Evolutionary conservation across 2,329 filamentous ascomycete genomes (phyloP), one percentile per base, ranked within the genome.

Genomic region (Clonostachys solani): DNA sequence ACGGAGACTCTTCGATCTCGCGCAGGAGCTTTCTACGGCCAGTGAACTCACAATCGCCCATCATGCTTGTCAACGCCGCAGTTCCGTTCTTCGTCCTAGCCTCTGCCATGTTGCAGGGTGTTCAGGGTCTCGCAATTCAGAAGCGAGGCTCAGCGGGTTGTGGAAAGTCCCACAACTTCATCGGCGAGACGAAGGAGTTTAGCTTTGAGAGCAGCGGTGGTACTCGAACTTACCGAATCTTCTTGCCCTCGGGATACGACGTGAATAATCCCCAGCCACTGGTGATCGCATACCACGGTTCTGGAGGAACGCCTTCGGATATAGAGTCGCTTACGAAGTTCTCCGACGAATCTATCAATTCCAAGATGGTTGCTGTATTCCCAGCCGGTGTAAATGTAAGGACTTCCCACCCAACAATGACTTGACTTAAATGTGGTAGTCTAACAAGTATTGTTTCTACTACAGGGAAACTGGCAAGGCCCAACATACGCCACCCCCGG

Each of bases 271-370:
- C 59, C 1, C 64, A 67, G 48, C 68, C 42, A 0, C 53, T 75
- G 2, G 64, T 78, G 10, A 57, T 78, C 10, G 72, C 69, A 0
- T 77, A 73, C 48, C 74, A 78, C 51, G 74, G 72, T 5, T 61
- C 62, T 0, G 64, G 60, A 42, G 62, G 64, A 33, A 65, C 63
- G 13, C 65, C 70, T 0, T 48, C 57, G 1, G 43, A 48, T 6
- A 58, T 63, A 63, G 44, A 70, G 68, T 40, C 52, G 59, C 49
- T 50, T 53, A 37, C 64, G 62, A 49, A 63, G 47, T 63, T 78
- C 47, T 67, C 65, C 5, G 60, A 57, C n/a, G 46, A 65, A 35
- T 47, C 54, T 13, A 70, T 70, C 49, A 72, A 69, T 56, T 45
- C 56, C 47, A 6, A 60, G 17, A 58, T 57, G 53, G 57, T 69